Evolutionary conservation across 257 asterid genomes (phyloP), one percentile per base, ranked within the genome.

Genomic region (Solanum bulbocastanum): DNA sequence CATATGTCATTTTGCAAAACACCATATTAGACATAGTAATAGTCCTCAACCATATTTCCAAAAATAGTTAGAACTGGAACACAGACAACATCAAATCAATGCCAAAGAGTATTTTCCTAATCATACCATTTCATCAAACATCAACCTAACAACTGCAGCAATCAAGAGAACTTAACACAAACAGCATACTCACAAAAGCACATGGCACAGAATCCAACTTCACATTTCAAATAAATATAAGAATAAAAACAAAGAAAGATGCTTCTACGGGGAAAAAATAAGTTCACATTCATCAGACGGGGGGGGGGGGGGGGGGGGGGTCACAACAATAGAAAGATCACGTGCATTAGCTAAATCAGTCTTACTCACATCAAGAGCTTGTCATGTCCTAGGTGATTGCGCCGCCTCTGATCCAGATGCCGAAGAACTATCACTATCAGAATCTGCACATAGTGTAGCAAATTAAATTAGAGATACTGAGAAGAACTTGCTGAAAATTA

Each of bases 341-440:
- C 7, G 3, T 40, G 23, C 22, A 49, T 22, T 88, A 92, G 92
- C 93, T 88, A 87, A 82, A 69, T 20, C 30, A 30, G 78, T 32
- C 49, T 73, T 85, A 40, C 89, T 86, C 87, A 86, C 87, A 46
- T 69, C 65, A 33, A 78, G 56, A 81, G 78, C 86, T 39, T 90
- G 40, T 92, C 93, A 93, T 60, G 93, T 90, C 88, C 87, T 89
- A 25, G 93, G 94, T 86, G 94, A 95, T 72, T 86, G 93, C 76
- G 92, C 96, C 7, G 90, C 95, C 90, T 90, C 94, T 14, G 97
- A 95, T 71, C 94, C 97, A 90, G 92, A 89, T 13, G 91, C 95
- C 30, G 98, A 94, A 36, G 97, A 92, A 91, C 98, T 93, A 73
- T 94, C 97, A 58, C 96, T 93, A 83, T 95, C 98, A 40, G 96